Evolutionary conservation across 2,329 filamentous ascomycete species (phyloP), one percentile per base, ranked within the genome.

Genomic region (Zymoseptoria brevis): DNA sequence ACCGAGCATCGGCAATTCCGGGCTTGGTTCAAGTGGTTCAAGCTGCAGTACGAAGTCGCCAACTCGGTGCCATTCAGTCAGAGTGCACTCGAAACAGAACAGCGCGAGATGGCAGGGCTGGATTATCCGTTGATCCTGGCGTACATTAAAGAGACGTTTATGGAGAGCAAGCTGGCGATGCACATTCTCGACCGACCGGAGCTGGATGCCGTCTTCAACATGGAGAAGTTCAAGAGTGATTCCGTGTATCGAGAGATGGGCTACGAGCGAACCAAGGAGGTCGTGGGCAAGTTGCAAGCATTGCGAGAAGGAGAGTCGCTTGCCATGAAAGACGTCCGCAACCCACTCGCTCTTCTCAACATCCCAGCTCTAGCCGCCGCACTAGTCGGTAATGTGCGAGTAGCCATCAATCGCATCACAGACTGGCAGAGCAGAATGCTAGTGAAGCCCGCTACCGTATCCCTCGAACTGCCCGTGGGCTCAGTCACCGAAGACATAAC

Each of bases 11-110:
- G 86, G 24, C 82, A 91, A 54, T 97, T 96, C 68, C 73, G 77
- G 1, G 81, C 84, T 4, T 97, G 96, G 70, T 92, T 89, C 0
- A 80, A 81, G 56, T 97, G 93, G 93, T 77, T 97, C 55, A 85
- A 87, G 35, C 83, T 90, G 67, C 86, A 92, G 68, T 93, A 96
- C 60, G 89, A 95, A 64, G 83, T 87, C 13, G 82, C 93, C 52
- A 83, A 84, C 5, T 84, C 87, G 70, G 75, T 88, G 66, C 77
- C 85, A 0, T 79, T 80, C 16, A 80, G 79, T 1, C 76, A 81
- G 53, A 78, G 78, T 19, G 76, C 80, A 7, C 85, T 90, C 21
- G 93, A 96, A 63, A 79, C 88, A 51, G 81, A 85, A 22, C 90
- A 93, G 61, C 88, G 88, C 64, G 89, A 94, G 66, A 85, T 87